A percentile compares a stretch with the other conserved stretches of the same genome.
phyloP scores from a whole-genome alignment of 306 rosid genomes.

The Prosopis cineraria region DNA sequence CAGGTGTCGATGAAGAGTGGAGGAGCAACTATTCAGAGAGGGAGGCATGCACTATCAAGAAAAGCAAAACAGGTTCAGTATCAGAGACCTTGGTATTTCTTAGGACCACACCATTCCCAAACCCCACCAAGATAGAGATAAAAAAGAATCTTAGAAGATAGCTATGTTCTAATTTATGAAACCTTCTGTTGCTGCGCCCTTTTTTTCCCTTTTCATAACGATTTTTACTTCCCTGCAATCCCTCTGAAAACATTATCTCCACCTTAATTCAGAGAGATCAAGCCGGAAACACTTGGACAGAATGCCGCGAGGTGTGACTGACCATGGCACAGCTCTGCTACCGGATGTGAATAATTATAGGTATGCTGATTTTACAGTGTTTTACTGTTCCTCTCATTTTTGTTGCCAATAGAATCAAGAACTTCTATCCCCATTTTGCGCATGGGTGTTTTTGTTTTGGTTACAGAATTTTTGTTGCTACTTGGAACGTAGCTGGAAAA shows the following conservation, averaged over 20 bases:
- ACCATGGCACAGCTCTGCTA: conserved; percentile 63
- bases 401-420: neutral
- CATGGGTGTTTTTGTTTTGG: neutral
- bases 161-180: conserved; percentile 38
- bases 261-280: conserved; percentile 59
- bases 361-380: conserved; percentile 46
- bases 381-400: conserved; percentile 8
- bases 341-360: conserved; percentile 77
- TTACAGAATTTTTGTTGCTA: conserved; percentile 78
- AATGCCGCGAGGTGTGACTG: conserved; percentile 66
- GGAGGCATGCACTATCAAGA: conserved; percentile 83
- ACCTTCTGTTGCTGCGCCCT: conserved; percentile 25
- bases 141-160: conserved; percentile 32
- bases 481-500: conserved; percentile 99
- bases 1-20: conserved; percentile 96
- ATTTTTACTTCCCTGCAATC: conserved; percentile 22
- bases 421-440: neutral
- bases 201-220: neutral
- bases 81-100: conserved; percentile 47
- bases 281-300: conserved; percentile 72
- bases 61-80: conserved; percentile 90
- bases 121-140: conserved; percentile 43
- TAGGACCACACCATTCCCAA: conserved; percentile 70
- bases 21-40: conserved; percentile 72
- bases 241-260: conserved; percentile 18